Percentiles rank a stretch among this genome's conserved stretches.
Conservation (phyloP, 208 protist genomes). For the Wallacemonas sp. region DNA sequence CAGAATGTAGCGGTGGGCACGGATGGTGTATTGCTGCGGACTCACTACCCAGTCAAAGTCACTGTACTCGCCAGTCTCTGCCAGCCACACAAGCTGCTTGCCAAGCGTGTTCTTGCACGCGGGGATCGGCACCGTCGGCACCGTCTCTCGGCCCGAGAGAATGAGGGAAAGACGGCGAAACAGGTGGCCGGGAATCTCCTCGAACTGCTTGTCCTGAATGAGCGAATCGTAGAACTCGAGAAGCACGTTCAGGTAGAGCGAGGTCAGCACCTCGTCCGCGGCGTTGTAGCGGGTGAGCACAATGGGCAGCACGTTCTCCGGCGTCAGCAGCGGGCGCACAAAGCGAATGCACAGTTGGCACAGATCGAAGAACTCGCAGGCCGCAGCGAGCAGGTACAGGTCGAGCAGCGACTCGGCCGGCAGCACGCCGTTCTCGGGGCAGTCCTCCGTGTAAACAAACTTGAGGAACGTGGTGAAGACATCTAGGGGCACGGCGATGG, state of each 20-base stretch:
- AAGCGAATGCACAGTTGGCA: conserved; percentile 67
- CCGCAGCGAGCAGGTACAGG: conserved; percentile 74
- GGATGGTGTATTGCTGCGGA: conserved; percentile 65
- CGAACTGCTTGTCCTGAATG: conserved; percentile 86
- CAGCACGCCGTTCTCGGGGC: conserved; percentile 71
- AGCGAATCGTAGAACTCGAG: conserved; percentile 85
- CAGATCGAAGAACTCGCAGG: conserved; percentile 86
- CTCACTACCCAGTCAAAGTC: conserved; percentile 81
- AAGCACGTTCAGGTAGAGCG: conserved; percentile 81
- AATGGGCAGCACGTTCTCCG: conserved; percentile 86
- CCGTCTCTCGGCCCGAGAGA: conserved; percentile 59
- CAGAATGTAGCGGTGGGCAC: conserved; percentile 82
- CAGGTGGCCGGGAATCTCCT: conserved; percentile 89
- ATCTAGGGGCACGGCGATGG: conserved; percentile 71
- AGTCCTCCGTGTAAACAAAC: conserved; percentile 89
- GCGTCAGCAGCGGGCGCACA: conserved; percentile 70
- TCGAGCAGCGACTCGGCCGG: conserved; percentile 79
- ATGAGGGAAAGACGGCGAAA: conserved; percentile 89
- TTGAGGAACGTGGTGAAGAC: conserved; percentile 85
- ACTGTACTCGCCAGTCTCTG: conserved; percentile 85
- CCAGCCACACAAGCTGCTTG: conserved; percentile 78
- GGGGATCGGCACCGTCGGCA: conserved; percentile 68
- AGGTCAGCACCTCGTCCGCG: conserved; percentile 80
- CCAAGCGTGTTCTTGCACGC: conserved; percentile 71
- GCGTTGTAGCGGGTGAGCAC: conserved; percentile 85